Percentiles rank a stretch among this genome's conserved stretches.
phyloP scores from a whole-genome alignment of 257 asterid species.

The Catharanthus roseus region DNA sequence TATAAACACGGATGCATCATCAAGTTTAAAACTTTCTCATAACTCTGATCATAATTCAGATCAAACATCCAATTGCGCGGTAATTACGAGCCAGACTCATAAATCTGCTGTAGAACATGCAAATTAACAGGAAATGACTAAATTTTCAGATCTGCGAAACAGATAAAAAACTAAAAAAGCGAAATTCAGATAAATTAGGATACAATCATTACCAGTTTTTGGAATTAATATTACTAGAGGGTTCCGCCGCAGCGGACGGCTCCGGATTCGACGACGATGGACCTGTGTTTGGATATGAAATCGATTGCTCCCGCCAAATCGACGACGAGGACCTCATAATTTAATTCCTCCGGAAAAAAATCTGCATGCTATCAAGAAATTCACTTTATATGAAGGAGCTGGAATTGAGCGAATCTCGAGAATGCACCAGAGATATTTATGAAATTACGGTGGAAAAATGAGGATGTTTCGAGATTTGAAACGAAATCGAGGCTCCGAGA shows the following conservation, averaged over 20 bases:
- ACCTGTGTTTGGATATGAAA: constrained; percentile 25
- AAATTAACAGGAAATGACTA: constrained; percentile 5
- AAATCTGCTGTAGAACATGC: constrained; percentile 17
- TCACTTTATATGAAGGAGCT: constrained; percentile 19
- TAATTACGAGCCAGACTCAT: constrained; percentile 18
- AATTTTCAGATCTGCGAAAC: constrained; percentile 31
- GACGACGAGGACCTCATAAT: constrained; percentile 57
- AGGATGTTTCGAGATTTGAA: constrained; percentile 26
- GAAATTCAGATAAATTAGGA: constrained; percentile 28
- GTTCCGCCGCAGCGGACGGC: constrained; percentile 26
- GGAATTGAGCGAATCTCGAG: constrained; percentile 28
- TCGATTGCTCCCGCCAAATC: constrained; percentile 51
- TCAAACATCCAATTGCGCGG: constrained; percentile 24
- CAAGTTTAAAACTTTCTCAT: neutral
- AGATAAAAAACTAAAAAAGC: constrained; percentile 1
- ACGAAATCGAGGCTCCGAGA: constrained; percentile 15
- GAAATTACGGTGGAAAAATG: constrained; percentile 7
- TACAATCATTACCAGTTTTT: constrained; percentile 42
- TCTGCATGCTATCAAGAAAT: constrained; percentile 18
- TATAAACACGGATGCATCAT: neutral
- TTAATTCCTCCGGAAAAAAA: constrained; percentile 10
- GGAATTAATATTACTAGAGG: constrained; percentile 28
- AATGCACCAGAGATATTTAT: constrained; percentile 3
- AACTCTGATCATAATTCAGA: constrained; percentile 21
- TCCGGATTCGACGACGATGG: constrained; percentile 36